Base-by-base conservation (phyloP, 495 filamentous ascomycete genomes). In the Trichoderma gamsii region DNA sequence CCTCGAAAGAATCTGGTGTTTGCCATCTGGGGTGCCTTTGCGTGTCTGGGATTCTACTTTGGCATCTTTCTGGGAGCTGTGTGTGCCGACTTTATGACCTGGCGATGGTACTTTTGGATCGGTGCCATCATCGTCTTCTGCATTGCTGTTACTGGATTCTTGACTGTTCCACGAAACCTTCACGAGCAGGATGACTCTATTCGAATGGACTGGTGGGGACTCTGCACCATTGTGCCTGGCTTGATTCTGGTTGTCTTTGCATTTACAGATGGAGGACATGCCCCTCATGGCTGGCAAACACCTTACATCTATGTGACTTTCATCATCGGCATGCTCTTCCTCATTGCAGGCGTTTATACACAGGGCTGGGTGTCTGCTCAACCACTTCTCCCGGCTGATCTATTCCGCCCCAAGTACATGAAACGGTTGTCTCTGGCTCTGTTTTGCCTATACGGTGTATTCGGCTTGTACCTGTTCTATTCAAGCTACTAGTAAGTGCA, bases 391-490 rank as follows among this genome's bases (percentile, higher is more conserved):
- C 92, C 92, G 0, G 81, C 83, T 3, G 89, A 91, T 67, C 76
- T 96, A 21, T 96, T 95, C 78, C 75, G 79, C 44, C 85, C 92
- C 4, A 88, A 88, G 71, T 87, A 87, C 70, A 91, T 96, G 84
- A 85, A 81, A 13, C 83, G 91, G 0, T 73, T 97, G 27, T 80
- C 84, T 3, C 69, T 88, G 8, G 86, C 87, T 3, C 77, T 95
- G 63, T 88, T 96, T 70, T 87, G 90, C 73, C 81, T 87, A 2
- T 95, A 93, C 69, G 92, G 92, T 1, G 84, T 85, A 12, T 82
- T 95, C 64, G 90, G 90, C 0, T 84, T 94, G 41, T 95, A 87
- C 65, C 76, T 95, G 13, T 86, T 96, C 29, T 96, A 95, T 71
- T 83, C 86, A 0, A 91, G 88, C 21, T 83, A 92, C 65, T 93